phyloP scores from a whole-genome alignment of 2,329 filamentous ascomycete species.

The Cryphonectria radicalis region DNA sequence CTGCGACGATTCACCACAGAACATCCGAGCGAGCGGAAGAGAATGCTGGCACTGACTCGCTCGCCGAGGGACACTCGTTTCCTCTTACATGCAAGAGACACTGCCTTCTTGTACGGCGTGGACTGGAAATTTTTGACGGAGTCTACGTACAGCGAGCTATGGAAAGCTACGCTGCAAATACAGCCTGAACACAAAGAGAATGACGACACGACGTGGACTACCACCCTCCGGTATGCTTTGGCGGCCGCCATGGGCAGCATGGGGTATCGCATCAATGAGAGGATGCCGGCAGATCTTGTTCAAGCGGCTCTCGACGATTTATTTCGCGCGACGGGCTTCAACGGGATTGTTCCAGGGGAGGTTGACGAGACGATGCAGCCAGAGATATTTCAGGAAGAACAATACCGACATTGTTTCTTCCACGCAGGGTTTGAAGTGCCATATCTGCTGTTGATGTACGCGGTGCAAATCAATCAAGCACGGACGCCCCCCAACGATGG shows the following conservation, averaged over 20 bases:
- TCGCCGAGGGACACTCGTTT: neutral
- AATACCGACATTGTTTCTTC: neutral
- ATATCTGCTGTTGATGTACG: neutral
- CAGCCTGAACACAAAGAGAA: neutral
- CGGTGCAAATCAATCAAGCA: neutral
- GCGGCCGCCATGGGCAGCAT: neutral
- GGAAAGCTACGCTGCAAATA: neutral
- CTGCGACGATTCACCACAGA: neutral
- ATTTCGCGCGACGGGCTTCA: neutral
- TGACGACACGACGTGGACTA: neutral
- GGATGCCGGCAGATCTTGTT: neutral
- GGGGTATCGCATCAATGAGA: neutral
- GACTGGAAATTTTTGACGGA: neutral
- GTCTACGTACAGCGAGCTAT: neutral
- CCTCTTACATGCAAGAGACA: neutral
- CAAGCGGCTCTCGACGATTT: neutral
- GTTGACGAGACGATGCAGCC: neutral
- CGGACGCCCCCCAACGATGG: neutral
- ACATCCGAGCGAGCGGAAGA: neutral
- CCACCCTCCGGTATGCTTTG: neutral
- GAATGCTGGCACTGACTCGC: neutral
- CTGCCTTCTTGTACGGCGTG: neutral
- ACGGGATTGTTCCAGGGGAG: neutral
- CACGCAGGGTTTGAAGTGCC: neutral
- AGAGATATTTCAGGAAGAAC: neutral